Conservation (phyloP, 805 yeast species). For the Kodamaea restingae region DNA sequence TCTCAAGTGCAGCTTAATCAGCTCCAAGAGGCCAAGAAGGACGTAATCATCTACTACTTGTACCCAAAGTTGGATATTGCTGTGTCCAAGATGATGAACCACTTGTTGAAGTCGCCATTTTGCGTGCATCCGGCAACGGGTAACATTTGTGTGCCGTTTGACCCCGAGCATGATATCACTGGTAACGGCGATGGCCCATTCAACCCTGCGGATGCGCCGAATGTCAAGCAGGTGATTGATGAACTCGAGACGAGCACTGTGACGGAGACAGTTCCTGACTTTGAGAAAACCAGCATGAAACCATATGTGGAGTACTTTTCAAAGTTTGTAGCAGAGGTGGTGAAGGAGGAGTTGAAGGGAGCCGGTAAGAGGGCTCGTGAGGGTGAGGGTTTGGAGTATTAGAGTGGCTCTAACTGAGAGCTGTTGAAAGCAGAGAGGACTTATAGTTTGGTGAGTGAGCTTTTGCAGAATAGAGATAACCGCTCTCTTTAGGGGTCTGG, state of each 20-base stretch:
- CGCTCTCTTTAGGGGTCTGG: too few species aligned
- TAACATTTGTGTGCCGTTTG: slow-evolving; percentile 87
- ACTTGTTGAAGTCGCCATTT: slow-evolving; percentile 91
- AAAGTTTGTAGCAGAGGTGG: slow-evolving; percentile 53
- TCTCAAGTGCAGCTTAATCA: slow-evolving; percentile 43
- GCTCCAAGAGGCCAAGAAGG: slow-evolving; percentile 72
- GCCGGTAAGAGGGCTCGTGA: slow-evolving; percentile 32
- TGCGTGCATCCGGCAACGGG: slow-evolving; percentile 97
- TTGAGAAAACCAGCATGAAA: slow-evolving; percentile 64
- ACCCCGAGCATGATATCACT: slow-evolving; percentile 40
- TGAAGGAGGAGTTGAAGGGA: slow-evolving; percentile 49
- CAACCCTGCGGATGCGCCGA: slow-evolving; percentile 79
- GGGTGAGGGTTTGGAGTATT: slow-evolving; percentile 33
- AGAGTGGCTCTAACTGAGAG: background rate
- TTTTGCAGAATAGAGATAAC: too few species aligned
- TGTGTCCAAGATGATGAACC: slow-evolving; percentile 85
- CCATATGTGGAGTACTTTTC: slow-evolving; percentile 68
- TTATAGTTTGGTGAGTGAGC: background rate
- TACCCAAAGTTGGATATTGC: slow-evolving; percentile 93
- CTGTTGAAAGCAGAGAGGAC: too few species aligned
- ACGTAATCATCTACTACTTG: slow-evolving; percentile 70
- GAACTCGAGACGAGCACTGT: slow-evolving; percentile 38
- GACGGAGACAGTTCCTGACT: slow-evolving; percentile 35
- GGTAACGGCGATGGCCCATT: slow-evolving; percentile 51
- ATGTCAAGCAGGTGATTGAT: slow-evolving; percentile 54